Percentiles rank a stretch among this genome's conserved stretches.
phyloP scores from a whole-genome alignment of 495 filamentous ascomycete genomes.

The Penicillium diatomitis region DNA sequence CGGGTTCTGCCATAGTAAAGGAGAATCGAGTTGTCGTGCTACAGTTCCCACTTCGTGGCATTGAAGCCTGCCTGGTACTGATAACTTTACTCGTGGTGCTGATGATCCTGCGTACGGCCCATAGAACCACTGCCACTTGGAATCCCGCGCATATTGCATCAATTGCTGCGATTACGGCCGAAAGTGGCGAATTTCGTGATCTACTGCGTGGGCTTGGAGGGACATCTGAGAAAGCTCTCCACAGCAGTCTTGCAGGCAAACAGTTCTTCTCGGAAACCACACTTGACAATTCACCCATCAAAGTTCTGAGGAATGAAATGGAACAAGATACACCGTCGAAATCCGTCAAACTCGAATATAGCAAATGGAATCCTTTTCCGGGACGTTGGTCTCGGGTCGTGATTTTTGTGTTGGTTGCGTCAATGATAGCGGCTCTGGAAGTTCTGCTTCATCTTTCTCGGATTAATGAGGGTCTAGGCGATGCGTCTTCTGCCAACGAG shows the following conservation, averaged over 20 bases:
- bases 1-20: not conserved
- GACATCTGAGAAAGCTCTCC: not conserved
- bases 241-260: not conserved
- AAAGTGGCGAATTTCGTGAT: not conserved
- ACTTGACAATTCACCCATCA: not conserved
- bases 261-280: not conserved
- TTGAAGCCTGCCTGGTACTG: slow-evolving; percentile 5
- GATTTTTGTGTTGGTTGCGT: slow-evolving; percentile 1
- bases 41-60: slow-evolving; percentile 4
- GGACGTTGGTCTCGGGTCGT: not conserved
- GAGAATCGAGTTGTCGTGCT: slow-evolving; percentile 6
- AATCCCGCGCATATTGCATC: slow-evolving; percentile 2
- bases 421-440: slow-evolving; percentile 3
- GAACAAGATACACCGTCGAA: not conserved
- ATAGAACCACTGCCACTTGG: not conserved
- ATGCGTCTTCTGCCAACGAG: not conserved
- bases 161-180: slow-evolving; percentile 2
- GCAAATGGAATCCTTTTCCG: slow-evolving; percentile 9
- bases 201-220: not conserved
- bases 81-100: not conserved
- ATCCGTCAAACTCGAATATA: not conserved
- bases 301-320: too few species aligned
- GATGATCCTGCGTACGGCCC: not conserved
- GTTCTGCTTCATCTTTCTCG: slow-evolving; percentile 5
- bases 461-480: slow-evolving; percentile 3